phyloP scores from a whole-genome alignment of 768 basidiomycete genomes.

The Xerocomus brunneocitrinus region DNA sequence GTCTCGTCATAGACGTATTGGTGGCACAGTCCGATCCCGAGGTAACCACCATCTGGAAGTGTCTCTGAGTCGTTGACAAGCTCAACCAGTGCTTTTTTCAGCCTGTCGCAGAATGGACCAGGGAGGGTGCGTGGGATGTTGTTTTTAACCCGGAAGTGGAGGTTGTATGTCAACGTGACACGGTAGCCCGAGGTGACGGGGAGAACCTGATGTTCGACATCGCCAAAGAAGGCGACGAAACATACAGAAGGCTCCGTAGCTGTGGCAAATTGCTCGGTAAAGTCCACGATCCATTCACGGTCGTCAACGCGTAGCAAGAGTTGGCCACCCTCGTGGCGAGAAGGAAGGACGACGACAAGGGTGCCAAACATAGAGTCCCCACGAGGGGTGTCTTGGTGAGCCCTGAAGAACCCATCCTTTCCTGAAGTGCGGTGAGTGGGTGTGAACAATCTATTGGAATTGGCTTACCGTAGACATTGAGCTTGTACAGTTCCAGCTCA shows the following conservation, averaged over 20 bases:
- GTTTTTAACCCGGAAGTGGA: constrained; percentile 9
- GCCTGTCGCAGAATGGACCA: background rate
- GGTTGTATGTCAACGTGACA: constrained; percentile 41
- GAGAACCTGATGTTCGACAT: constrained; percentile 42
- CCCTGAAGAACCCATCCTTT: constrained; percentile 43
- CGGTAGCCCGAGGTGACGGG: constrained; percentile 16
- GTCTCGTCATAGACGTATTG: constrained; percentile 20
- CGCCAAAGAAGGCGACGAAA: constrained; percentile 40
- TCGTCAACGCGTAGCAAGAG: constrained; percentile 27
- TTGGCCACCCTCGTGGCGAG: constrained; percentile 41
- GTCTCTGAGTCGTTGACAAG: constrained; percentile 21
- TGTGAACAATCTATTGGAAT: too few relatives aligned
- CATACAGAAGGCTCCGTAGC: constrained; percentile 14
- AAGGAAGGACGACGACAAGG: constrained; percentile 46
- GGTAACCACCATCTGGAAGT: constrained; percentile 24
- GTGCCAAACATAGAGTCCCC: constrained; percentile 45
- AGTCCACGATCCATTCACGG: constrained; percentile 38
- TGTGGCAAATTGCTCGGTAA: constrained; percentile 14
- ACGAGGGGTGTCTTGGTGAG: constrained; percentile 47
- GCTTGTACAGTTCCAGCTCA: background rate
- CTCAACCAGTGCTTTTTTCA: background rate
- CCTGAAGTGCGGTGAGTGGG: background rate
- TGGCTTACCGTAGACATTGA: background rate
- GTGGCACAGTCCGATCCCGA: constrained; percentile 35
- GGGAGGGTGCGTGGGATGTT: background rate